These are phyloP conservation scores for Trichosporon ovoides DNA, from an alignment of 1,284 basidiomycete genomes.

Conservation along the genomic window DNA sequence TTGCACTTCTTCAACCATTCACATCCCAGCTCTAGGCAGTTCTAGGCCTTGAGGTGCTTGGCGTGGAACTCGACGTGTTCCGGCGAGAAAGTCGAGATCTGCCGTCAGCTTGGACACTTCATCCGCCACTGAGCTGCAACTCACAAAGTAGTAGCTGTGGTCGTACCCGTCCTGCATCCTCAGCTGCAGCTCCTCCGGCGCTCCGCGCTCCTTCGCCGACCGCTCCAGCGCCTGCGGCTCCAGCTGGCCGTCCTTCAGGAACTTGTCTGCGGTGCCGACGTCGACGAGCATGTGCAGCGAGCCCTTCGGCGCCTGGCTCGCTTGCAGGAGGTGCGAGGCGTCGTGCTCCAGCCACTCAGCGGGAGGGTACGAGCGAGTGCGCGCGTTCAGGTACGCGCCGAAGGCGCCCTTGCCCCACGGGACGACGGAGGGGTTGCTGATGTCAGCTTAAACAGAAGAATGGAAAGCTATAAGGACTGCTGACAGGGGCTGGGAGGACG, in stretches of 20 bases:
- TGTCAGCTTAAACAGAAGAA: constrained; percentile 3
- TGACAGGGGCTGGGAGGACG: too few relatives aligned
- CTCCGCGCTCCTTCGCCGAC: constrained; percentile 53
- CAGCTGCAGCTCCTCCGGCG: constrained; percentile 72
- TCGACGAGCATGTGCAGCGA: constrained; percentile 74
- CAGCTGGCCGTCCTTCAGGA: constrained; percentile 78
- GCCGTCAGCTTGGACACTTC: constrained; percentile 15
- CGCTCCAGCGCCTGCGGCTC: constrained; percentile 77
- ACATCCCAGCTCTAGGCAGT: not conserved
- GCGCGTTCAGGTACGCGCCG: constrained; percentile 64
- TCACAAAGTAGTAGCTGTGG: constrained; percentile 82
- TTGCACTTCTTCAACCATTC: not conserved
- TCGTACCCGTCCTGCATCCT: constrained; percentile 85
- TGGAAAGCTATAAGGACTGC: too few relatives aligned
- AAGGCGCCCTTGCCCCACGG: constrained; percentile 95
- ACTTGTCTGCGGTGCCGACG: constrained; percentile 80
- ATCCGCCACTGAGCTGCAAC: constrained; percentile 41
- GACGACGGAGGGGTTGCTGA: constrained; percentile 70
- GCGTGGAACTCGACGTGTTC: constrained; percentile 53
- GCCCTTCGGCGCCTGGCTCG: constrained; percentile 53
- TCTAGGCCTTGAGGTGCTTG: constrained; percentile 48
- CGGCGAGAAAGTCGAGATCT: constrained; percentile 64
- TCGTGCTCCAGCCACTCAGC: constrained; percentile 59
- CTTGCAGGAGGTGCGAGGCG: constrained; percentile 74
- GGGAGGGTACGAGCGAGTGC: constrained; percentile 52